Evolutionary conservation across 495 filamentous ascomycete genomes (phyloP), one percentile per base, ranked within the genome.

Genomic region (Cryomyces minteri): DNA sequence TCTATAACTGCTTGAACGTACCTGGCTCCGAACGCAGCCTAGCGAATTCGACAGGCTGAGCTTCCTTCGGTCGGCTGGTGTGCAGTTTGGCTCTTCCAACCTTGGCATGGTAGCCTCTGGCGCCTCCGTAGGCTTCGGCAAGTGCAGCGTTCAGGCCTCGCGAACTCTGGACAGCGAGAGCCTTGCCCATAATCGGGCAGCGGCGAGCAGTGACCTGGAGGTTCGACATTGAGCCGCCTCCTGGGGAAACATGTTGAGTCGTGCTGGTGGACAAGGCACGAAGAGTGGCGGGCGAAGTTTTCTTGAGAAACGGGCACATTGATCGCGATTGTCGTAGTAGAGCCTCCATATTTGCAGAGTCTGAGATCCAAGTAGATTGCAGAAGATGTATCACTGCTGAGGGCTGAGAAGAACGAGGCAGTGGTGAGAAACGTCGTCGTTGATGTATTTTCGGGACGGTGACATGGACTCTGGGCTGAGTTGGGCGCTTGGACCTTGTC

Each of bases 141-240:
- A 63, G 59, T n/a, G 66, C 61, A 41, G 62, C 65, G 45, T 65
- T 56, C 38, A 56, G 53, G 36, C 10, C 30, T 10, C 25, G 8
- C n/a, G 42, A 9, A 32, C 50, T 52, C 61, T 69, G 70, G 14
- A 94, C 77, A 40, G 84, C 84, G 54, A 98, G 72, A 39, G 90
- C 90, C 69, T 94, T 94, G 61, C 86, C 88, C 90, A 98, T 98
- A 60, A 98, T 77, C 47, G 90, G 90, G 76, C 90, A 98, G 54
- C 90, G 85, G 56, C 84, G 81, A 52, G 87, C 90, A 51, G 93
- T 73, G 43, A 90, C 76, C 70, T 95, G 92, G 51, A 98, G 74
- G 66, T 95, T 96, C 54, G 87, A 94, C 77, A 96, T 94, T 61
- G 80, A 84, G 51, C 88, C 84, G 43, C 87, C 88, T 50, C 85